These are phyloP conservation scores for Pyrenophora seminiperda DNA, from an alignment of 2,329 filamentous ascomycete genomes.

Conservation along the genomic window DNA sequence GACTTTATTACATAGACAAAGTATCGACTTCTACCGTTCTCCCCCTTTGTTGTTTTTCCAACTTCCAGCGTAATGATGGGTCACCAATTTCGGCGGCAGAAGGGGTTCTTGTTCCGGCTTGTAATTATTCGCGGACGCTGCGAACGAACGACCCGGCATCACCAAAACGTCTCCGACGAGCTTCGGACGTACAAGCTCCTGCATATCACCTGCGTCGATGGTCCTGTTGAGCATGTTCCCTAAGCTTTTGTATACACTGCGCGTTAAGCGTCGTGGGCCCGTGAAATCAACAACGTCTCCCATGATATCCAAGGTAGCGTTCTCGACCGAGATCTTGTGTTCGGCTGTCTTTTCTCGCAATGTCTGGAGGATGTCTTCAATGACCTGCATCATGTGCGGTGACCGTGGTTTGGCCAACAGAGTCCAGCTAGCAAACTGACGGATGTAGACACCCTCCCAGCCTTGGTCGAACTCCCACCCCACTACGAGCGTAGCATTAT, in stretches of 20 bases:
- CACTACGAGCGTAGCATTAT: constrained; percentile 42
- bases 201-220: constrained; percentile 23
- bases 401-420: constrained; percentile 35
- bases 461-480: constrained; percentile 49
- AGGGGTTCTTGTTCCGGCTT: constrained; percentile 5
- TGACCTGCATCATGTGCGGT: constrained; percentile 32
- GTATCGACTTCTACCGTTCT: constrained; percentile 9
- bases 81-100: constrained; percentile 17
- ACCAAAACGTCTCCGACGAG: constrained; percentile 37
- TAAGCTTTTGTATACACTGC: constrained; percentile 33
- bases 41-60: constrained; percentile 30
- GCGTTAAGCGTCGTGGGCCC: constrained; percentile 34
- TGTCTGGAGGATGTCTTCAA: constrained; percentile 35
- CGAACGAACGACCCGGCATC: constrained; percentile 26
- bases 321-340: constrained; percentile 19
- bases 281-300: constrained; percentile 40
- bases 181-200: constrained; percentile 30
- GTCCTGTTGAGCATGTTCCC: constrained; percentile 15
- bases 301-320: constrained; percentile 27
- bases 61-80: constrained; percentile 27
- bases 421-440: constrained; percentile 41
- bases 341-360: constrained; percentile 17
- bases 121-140: constrained; percentile 21
- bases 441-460: constrained; percentile 20
- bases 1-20: too few relatives aligned